These are phyloP conservation scores for Entomophthora muscae DNA, from an alignment of 371 early-diverging fungal genomes.

Conservation along the genomic window DNA sequence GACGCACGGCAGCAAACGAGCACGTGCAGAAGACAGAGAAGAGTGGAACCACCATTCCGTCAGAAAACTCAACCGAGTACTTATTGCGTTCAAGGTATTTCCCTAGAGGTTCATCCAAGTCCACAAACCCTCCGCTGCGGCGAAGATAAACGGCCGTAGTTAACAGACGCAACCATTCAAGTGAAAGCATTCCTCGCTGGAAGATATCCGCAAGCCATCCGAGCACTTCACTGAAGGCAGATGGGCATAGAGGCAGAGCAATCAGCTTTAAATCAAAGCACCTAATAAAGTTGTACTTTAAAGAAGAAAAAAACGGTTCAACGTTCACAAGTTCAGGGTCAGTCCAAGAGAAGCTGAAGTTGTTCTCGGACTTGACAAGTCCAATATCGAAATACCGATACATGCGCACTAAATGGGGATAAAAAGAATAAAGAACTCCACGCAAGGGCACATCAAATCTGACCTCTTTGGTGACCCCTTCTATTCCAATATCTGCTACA, in stretches of 20 bases:
- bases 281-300: neutral
- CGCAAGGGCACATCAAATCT: neutral
- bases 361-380: neutral
- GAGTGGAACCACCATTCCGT: neutral
- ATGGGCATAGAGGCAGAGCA: neutral
- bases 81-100: neutral
- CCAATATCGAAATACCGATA: neutral
- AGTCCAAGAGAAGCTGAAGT: neutral
- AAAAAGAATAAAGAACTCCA: neutral
- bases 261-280: neutral
- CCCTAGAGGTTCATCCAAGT: neutral
- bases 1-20: neutral
- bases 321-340: neutral
- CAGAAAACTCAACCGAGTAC: neutral
- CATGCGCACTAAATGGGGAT: slow-evolving; percentile 1
- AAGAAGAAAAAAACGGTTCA: neutral
- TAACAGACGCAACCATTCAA: neutral
- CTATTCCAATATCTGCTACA: neutral
- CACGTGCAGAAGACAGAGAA: neutral
- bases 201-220: neutral
- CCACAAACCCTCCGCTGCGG: neutral
- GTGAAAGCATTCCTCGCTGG: neutral
- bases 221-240: neutral
- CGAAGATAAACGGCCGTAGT: neutral
- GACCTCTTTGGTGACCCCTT: neutral